Evolutionary conservation across 331 rosid genomes (phyloP), one percentile per base, ranked within the genome.

Genomic region (Rhamnella rubrinervis): DNA sequence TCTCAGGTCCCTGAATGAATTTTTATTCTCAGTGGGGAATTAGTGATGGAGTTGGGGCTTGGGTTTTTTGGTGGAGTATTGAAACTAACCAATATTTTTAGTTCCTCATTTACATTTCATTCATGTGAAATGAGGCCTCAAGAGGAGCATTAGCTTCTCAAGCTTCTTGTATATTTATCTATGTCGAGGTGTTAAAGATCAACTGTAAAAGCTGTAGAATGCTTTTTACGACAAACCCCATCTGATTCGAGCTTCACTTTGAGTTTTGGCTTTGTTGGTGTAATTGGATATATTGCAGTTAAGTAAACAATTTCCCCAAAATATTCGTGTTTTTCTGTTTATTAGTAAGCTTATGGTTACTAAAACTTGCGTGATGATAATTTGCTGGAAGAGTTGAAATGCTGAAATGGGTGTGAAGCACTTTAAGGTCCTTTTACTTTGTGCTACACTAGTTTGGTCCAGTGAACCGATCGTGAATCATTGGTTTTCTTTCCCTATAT

Each of bases 51-150:
- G 49, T 65, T 57, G 1, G 63, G 68, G 60, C 74, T 40, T 20
- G 73, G 76, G 69, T n/a, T 2, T 40, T 71, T 72, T 47, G 59
- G 58, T 77, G 74, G 75, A 77, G 53, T 77, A 25, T 77, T 70
- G 60, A 69, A 69, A 71, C 69, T 51, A 59, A 76, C 50, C n/a
- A 65, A 72, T 61, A 68, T 70, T 55, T 52, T 44, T 60, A 28
- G 12, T 31, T 31, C 26, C 53, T 59, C 44, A 3, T 40, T 58
- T 65, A 31, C 59, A 63, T 55, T 12, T 35, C 21, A 55, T 63
- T 39, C 15, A 55, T 60, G 67, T 58, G 63, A 56, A 47, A 65
- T 63, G 59, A 63, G 52, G 53, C 69, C 12, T 37, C 21, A 44
- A 31, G 50, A 21, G 49, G 70, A 71, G 50, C 70, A 31, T 70